A percentile compares a stretch with the other conserved stretches of the same genome.
Conservation (phyloP, 2,329 filamentous ascomycete genomes). For the Leptographium procerum region DNA sequence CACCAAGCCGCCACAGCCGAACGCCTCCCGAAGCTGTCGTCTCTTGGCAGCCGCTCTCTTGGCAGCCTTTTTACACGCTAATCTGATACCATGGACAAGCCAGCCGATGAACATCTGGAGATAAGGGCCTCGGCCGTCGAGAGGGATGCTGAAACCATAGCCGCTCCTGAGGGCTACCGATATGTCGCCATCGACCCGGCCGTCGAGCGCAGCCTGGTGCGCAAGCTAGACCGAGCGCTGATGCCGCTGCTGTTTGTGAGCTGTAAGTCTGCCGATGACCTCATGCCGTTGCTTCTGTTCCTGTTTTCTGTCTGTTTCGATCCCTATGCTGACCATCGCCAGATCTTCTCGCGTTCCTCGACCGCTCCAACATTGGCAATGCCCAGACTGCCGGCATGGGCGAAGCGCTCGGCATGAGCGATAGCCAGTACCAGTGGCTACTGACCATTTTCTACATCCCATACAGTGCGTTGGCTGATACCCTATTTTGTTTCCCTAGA, state of each 20-base stretch:
- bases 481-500: accelerated
- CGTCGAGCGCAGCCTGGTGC: conserved; percentile 21
- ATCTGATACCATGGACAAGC: conserved; percentile 5
- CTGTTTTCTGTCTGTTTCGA: not conserved
- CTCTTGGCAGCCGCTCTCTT: not conserved
- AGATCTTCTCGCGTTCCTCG: conserved; percentile 16
- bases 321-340: not conserved
- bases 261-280: conserved; percentile 14
- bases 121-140: not conserved
- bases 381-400: conserved; percentile 16
- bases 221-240: conserved; percentile 22
- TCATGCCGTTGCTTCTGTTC: not conserved
- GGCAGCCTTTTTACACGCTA: not conserved
- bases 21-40: no score
- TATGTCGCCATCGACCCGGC: conserved; percentile 17
- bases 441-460: conserved; percentile 34
- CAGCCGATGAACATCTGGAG: conserved; percentile 1
- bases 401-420: conserved; percentile 23
- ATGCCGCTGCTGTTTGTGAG: conserved; percentile 20
- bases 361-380: conserved; percentile 18
- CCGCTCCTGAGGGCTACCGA: not conserved
- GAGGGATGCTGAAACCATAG: not conserved
- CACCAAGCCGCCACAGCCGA: no score
- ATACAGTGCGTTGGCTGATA: conserved; percentile 20
- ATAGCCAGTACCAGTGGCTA: conserved; percentile 29